Base-by-base conservation (phyloP, 78 protist genomes). In the Cavenderia fasciculata region DNA sequence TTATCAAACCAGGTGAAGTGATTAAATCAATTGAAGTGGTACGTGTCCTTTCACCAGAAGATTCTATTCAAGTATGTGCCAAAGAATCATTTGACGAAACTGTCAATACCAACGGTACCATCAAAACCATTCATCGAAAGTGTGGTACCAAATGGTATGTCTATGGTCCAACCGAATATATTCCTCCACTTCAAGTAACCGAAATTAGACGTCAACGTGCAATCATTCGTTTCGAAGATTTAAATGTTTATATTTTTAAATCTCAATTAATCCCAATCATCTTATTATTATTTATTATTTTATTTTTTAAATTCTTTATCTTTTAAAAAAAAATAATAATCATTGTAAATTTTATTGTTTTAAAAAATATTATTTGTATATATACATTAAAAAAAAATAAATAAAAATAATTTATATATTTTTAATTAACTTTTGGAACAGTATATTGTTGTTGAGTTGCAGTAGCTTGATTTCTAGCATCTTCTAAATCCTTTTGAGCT, bases 11-110 rank as follows among this genome's bases (percentile, higher is more conserved):
- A 16, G 62, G 72, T 46, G 86, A 76, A 36, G 14, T 25, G 0
- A 3, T 62, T 5, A 34, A 7, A 1, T 2, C 2, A 5, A 36
- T 76, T 16, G 36, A 76, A 31, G 0, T 2, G 1, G 51, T 27
- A 12, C 12, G 12, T 0, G 70, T 76, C n/a, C 27, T 76, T 1
- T 27, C 21, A 44, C 74, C 86, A 6, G 86, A 76, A n/a, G 86
- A 76, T 47, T 56, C 86, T 4, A 29, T 76, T 16, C 36, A 76
- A n/a, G 72, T 59, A 10, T 46, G 29, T 8, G 86, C 68, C 46
- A n/a, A 33, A 1, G 86, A 76, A 23, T 44, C 59, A 21, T 76
- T 76, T 46, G 86, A 76, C 12, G 86, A 76, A 36, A 51, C 56
- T 4, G 41, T 71, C 21, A 10, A 16, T 4, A 62, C 12, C 2